Evolutionary conservation across 2,329 filamentous ascomycete genomes (phyloP), one percentile per base, ranked within the genome.

Genomic region (Chaetomiaceae sp.): DNA sequence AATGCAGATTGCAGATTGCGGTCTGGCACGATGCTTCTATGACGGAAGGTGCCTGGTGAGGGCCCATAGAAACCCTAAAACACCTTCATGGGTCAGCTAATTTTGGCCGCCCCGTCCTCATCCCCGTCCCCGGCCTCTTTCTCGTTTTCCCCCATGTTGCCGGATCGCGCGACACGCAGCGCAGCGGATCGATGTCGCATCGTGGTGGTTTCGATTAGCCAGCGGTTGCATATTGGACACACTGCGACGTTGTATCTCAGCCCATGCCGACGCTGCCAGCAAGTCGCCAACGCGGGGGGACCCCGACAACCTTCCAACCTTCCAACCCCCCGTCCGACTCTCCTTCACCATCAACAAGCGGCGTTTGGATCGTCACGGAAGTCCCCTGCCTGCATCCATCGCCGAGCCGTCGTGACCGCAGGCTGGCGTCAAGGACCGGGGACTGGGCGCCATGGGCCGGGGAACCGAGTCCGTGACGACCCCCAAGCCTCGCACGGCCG

Each of bases 181-280:
- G 36, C 46, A 27, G 41, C 46, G 36, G n/a, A 48, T 32, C 34
- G 2, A 14, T 36, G 46, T 40, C 46, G 25, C 46, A 40, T 41
- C 27, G 16, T 38, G 8, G 45, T 16, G 1, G 10, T 18, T 38
- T 48, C 34, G 5, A 27, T 34, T 38, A 27, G 18, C 36, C 13
- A 7, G 27, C 34, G 23, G 36, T 27, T 30, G 36, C 34, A 40
- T 40, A 3, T 25, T 7, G 25, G 8, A 34, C 27, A 20, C 29
- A 16, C 23, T 16, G 21, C 44, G 32, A 37, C 44, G 3, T 32
- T 27, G 21, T 16, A 20, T 9, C 20, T 18, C n/a, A n/a, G 37
- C 21, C 21, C 18, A 13, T 4, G n/a, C 21, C 13, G 4, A 23
- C 23, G 18, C 8, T 38, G 16, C 10, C 9, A 5, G 13, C 37